A percentile compares a stretch with the other conserved stretches of the same genome.
Conservation (phyloP, 495 filamentous ascomycete species). For the Corynascus novoguineensis region DNA sequence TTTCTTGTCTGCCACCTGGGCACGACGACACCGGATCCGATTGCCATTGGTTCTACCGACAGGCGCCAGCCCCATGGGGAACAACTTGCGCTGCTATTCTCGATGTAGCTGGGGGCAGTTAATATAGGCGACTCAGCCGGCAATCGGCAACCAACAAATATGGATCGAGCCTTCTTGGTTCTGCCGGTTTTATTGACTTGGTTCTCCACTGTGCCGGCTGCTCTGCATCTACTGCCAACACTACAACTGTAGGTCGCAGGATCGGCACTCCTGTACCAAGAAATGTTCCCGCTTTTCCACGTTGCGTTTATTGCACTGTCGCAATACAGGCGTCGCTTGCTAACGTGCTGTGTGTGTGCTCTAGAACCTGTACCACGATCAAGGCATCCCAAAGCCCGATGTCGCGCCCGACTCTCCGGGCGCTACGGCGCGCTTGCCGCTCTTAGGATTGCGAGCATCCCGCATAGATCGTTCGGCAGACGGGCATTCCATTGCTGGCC, state of each 20-base stretch:
- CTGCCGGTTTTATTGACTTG: slow-evolving; percentile 21
- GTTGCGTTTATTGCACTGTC: not conserved
- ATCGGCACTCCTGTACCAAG: not conserved
- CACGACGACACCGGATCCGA: slow-evolving; percentile 13
- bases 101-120: slow-evolving; percentile 18
- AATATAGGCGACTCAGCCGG: slow-evolving; percentile 28
- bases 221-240: not conserved
- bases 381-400: slow-evolving; percentile 8
- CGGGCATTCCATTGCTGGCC: slow-evolving; percentile 15
- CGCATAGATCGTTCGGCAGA: slow-evolving; percentile 18
- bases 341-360: no score
- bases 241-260: not conserved
- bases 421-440: slow-evolving; percentile 1
- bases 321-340: not conserved
- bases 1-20: slow-evolving; percentile 15
- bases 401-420: not conserved
- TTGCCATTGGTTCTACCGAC: slow-evolving; percentile 21
- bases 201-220: not conserved
- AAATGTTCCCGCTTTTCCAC: not conserved
- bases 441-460: not conserved
- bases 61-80: slow-evolving; percentile 23
- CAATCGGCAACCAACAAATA: slow-evolving; percentile 27
- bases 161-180: slow-evolving; percentile 3
- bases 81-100: slow-evolving; percentile 26
- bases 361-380: slow-evolving; percentile 12